Evolutionary conservation across 495 filamentous ascomycete species (phyloP).

Genomic region (Penicillium paradoxum): DNA sequence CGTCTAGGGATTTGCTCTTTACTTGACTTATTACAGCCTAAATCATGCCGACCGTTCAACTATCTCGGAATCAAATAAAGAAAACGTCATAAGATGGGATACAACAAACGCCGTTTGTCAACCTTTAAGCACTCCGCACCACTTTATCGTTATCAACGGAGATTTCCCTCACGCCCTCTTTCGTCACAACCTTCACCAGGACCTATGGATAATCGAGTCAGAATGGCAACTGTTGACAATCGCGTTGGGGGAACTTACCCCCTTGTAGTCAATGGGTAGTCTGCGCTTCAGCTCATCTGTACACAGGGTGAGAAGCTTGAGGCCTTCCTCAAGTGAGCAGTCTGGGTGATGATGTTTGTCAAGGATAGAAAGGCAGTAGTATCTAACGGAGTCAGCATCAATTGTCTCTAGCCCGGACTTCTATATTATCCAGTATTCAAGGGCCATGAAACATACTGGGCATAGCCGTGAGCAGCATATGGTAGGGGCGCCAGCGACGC

Average conservation of each 20-base stretch:
- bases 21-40: slow-evolving; percentile 5
- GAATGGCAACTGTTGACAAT: background rate
- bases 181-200: slow-evolving; percentile 86
- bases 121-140: slow-evolving; percentile 58
- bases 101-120: slow-evolving; percentile 34
- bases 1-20: background rate
- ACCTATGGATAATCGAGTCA: slow-evolving; percentile 41
- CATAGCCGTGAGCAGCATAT: slow-evolving; percentile 97
- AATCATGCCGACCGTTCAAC: slow-evolving; percentile 8
- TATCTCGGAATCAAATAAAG: slow-evolving; percentile 25
- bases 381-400: slow-evolving; percentile 45
- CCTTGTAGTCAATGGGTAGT: slow-evolving; percentile 98
- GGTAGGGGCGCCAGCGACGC: slow-evolving; percentile 81
- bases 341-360: slow-evolving; percentile 98
- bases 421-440: background rate
- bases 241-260: slow-evolving; percentile 42
- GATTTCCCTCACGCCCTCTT: slow-evolving; percentile 79
- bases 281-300: slow-evolving; percentile 93
- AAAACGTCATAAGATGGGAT: slow-evolving; percentile 42
- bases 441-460: slow-evolving; percentile 62
- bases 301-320: slow-evolving; percentile 89
- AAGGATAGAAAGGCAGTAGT: slow-evolving; percentile 91
- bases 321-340: slow-evolving; percentile 78
- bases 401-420: background rate
- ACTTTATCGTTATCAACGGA: slow-evolving; percentile 75